phyloP scores from a whole-genome alignment of 2,329 filamentous ascomycete genomes.

The Xylaria sp. region DNA sequence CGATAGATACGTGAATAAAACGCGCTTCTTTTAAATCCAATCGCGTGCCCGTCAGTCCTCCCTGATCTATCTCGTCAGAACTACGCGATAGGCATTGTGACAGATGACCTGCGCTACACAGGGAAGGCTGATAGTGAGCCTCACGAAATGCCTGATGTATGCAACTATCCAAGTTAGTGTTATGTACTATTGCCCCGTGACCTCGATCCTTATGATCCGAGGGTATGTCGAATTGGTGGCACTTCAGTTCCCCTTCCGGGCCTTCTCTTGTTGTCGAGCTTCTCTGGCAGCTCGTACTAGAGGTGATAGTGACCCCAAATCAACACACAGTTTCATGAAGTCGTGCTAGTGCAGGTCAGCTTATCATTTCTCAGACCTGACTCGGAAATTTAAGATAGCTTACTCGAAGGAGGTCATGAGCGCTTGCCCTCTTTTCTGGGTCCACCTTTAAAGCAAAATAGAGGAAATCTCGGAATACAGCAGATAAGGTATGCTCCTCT shows the following conservation, averaged over 20 bases:
- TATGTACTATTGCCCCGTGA: slow-evolving; percentile 27
- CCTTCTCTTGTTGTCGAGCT: slow-evolving; percentile 86
- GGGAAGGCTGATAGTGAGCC: slow-evolving; percentile 29
- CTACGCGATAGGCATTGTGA: slow-evolving; percentile 22
- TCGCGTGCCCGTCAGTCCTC: slow-evolving; percentile 27
- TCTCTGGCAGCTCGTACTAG: slow-evolving; percentile 87
- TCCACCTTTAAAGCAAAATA: slow-evolving; percentile 95
- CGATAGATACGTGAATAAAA: slow-evolving; percentile 34
- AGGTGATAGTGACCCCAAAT: slow-evolving; percentile 81
- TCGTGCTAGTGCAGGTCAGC: slow-evolving; percentile 68
- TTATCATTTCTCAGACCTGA: neutral
- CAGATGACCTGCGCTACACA: slow-evolving; percentile 32
- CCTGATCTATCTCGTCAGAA: slow-evolving; percentile 33
- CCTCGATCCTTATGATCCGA: slow-evolving; percentile 25
- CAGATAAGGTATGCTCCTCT: slow-evolving; percentile 83
- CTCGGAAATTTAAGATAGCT: slow-evolving; percentile 52
- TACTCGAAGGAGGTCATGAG: slow-evolving; percentile 92
- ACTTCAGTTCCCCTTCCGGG: slow-evolving; percentile 67
- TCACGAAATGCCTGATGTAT: slow-evolving; percentile 32
- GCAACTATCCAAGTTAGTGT: slow-evolving; percentile 36
- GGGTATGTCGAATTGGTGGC: slow-evolving; percentile 11
- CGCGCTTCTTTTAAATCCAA: slow-evolving; percentile 36
- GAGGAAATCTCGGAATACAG: slow-evolving; percentile 90
- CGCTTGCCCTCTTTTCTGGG: slow-evolving; percentile 94
- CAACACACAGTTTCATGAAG: slow-evolving; percentile 81